These are phyloP conservation scores for Aspergillus fructus DNA, from an alignment of 2,329 filamentous ascomycete genomes.

Conservation along the genomic window DNA sequence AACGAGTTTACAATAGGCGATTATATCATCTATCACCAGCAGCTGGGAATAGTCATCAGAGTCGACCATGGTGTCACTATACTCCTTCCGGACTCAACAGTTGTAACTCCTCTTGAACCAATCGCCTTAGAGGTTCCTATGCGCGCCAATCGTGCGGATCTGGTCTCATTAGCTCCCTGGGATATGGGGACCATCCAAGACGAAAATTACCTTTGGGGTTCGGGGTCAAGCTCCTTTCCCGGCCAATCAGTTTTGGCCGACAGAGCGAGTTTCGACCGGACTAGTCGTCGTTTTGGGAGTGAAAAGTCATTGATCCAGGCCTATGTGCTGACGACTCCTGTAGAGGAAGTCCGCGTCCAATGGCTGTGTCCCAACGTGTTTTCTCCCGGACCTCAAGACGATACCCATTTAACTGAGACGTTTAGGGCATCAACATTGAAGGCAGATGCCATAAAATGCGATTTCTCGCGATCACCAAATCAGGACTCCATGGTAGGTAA, in stretches of 20 bases:
- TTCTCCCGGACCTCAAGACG: conserved; percentile 19
- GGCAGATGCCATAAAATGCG: conserved; percentile 21
- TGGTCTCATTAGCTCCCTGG: conserved; percentile 14
- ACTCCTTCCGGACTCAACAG: conserved; percentile 52
- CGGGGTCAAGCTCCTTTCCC: conserved; percentile 14
- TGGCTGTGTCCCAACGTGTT: conserved; percentile 52
- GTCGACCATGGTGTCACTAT: conserved; percentile 52
- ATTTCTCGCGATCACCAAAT: conserved; percentile 22
- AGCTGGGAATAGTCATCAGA: conserved; percentile 55
- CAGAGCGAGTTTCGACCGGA: conserved; percentile 52
- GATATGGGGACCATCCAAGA: not conserved
- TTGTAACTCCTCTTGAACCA: conserved; percentile 53
- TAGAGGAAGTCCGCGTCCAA: conserved; percentile 47
- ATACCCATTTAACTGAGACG: conserved; percentile 8
- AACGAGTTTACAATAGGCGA: conserved; percentile 52
- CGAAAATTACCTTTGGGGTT: conserved; percentile 13
- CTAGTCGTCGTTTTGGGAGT: conserved; percentile 56
- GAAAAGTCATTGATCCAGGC: conserved; percentile 52
- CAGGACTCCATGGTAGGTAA: conserved; percentile 4
- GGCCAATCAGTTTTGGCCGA: conserved; percentile 52
- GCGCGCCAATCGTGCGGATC: conserved; percentile 20
- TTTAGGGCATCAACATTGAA: conserved; percentile 22
- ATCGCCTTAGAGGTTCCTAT: conserved; percentile 43
- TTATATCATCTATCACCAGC: conserved; percentile 55
- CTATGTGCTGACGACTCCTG: conserved; percentile 52